Base-by-base conservation (phyloP, 2,329 filamentous ascomycete genomes). In the Rhinocladiella similis region DNA sequence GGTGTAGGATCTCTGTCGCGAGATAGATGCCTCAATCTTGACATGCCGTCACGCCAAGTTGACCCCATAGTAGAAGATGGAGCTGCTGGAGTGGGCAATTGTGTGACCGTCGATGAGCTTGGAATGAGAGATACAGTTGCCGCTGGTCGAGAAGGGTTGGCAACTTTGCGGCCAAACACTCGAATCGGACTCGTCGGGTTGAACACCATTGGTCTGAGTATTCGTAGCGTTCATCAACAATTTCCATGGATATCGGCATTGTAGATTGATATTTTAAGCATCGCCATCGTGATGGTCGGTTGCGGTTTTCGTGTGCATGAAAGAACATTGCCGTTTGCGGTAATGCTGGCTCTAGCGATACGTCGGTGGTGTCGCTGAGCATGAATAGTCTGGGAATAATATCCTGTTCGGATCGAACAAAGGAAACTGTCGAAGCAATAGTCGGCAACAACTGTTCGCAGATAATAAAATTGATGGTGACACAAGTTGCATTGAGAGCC, bases 241-340 rank as follows among this genome's bases (percentile, higher is more conserved):
- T 33, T 38, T 20, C 14, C 25, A 39, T n/a, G 43, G 14, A 22
- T 50, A 13, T 41, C 25, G 49, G 36, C 41, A 19, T 50, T 25
- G 36, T 47, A 19, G 39, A 41, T 42, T 25, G 49, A 46, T 55
- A 53, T 61, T 53, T 58, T 56, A 58, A 53, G 52, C 41, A 20
- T 14, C 46, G 33, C 55, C 59, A 59, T 62, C 54, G 49, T 46
- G 25, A 22, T 47, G 39, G n/a, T 55, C 36, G 59, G 50, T 56
- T 56, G 53, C 56, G 47, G 59, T 45, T 48, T 25, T 38, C 20
- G 38, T 33, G 38, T 10, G 45, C 33, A 27, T 62, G 53, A 62
- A 62, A 62, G 59, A 59, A 57, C 27, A 57, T 59, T 59, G 35
- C 59, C 56, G 59, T 57, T 62, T 62, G 56, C 59, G 59, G 59